phyloP scores from a whole-genome alignment of 2,329 filamentous ascomycete genomes.

The Didymella pomorum region DNA sequence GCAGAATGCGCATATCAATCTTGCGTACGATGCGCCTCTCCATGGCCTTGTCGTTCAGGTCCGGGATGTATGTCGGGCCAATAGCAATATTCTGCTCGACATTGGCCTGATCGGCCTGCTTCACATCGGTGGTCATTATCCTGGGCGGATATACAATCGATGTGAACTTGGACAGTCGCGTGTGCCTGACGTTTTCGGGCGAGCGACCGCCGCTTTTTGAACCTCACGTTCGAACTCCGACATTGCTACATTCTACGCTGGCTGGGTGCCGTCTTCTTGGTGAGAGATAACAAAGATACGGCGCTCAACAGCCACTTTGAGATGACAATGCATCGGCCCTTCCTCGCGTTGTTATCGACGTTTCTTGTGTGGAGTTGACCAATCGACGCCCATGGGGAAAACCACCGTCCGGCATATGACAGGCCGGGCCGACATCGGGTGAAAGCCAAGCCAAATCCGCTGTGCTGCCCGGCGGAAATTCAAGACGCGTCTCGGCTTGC shows the following conservation, averaged over 20 bases:
- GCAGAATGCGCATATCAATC: constrained; percentile 30
- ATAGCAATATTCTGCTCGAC: constrained; percentile 22
- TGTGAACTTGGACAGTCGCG: not conserved
- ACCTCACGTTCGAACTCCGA: not conserved
- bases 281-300: constrained; percentile 25
- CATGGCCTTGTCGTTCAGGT: constrained; percentile 32
- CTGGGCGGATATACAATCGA: not conserved
- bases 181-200: not conserved
- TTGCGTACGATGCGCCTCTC: constrained; percentile 32
- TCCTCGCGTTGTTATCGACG: constrained; percentile 6
- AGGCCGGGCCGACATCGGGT: constrained; percentile 17
- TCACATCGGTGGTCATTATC: constrained; percentile 15
- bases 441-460: constrained; percentile 7
- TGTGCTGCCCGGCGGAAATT: constrained; percentile 1
- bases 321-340: constrained; percentile 9
- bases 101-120: constrained; percentile 17
- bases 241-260: not conserved
- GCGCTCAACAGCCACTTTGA: not conserved
- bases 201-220: constrained; percentile 11
- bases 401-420: not conserved
- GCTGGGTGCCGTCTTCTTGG: not conserved
- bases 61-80: constrained; percentile 24
- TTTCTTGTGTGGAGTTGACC: not conserved
- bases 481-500: constrained; percentile 1
- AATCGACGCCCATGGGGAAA: constrained; percentile 15